A percentile compares a stretch with the other conserved stretches of the same genome.
Conservation (phyloP, 164 flowering plant genomes). For the Dillenia suffruticosa region DNA sequence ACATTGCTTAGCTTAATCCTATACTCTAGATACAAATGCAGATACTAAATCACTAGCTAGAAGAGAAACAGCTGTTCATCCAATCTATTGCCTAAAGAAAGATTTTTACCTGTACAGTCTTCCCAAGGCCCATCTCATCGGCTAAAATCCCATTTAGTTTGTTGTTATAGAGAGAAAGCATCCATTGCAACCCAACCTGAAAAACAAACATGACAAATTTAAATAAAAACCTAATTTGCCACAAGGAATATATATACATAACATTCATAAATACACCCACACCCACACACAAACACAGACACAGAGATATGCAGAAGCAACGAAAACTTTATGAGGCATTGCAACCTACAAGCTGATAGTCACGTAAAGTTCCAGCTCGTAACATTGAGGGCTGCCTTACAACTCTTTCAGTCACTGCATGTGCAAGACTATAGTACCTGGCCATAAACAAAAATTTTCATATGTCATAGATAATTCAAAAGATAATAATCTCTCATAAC, state of each 20-base stretch:
- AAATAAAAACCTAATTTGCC: background rate
- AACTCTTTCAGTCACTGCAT: constrained; percentile 94
- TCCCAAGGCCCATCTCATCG: constrained; percentile 99
- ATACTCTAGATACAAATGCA: background rate
- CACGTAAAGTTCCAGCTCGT: constrained; percentile 85
- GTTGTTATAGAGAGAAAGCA: constrained; percentile 97
- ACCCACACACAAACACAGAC: too few relatives aligned
- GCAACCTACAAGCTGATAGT: constrained; percentile 95
- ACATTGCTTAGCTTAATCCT: too few relatives aligned
- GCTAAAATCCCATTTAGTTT: constrained; percentile 98
- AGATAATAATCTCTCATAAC: background rate
- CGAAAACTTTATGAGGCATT: constrained; percentile 3
- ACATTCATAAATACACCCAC: too few relatives aligned
- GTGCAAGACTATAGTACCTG: constrained; percentile 96
- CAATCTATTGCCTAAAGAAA: background rate
- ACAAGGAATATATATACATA: background rate
- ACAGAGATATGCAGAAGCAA: background rate
- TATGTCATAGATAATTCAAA: background rate
- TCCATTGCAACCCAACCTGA: constrained; percentile 99
- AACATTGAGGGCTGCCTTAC: constrained; percentile 92
- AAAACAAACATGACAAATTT: constrained; percentile 1
- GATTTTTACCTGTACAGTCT: constrained; percentile 87
- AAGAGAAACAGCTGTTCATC: too few relatives aligned
- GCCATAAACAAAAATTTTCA: constrained; percentile 7
- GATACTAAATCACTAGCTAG: background rate